phyloP scores from a whole-genome alignment of 306 rosid species.

The Alnus rubra region DNA sequence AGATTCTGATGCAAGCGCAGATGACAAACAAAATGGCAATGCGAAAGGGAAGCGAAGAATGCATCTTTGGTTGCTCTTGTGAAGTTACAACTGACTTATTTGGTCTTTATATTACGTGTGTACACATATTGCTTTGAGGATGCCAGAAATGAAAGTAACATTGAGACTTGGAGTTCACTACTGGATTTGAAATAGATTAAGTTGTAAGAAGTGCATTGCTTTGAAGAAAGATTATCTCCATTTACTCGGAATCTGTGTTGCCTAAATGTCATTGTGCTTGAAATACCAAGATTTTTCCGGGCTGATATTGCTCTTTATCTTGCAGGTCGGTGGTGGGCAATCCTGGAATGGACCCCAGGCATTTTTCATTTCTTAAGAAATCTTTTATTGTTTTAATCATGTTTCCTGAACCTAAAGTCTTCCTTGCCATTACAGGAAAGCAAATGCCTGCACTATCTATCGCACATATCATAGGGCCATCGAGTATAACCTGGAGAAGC shows the following conservation, averaged over 20 bases:
- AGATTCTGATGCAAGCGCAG: slow-evolving; percentile 22
- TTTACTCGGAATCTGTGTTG: background rate
- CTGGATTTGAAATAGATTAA: slow-evolving; percentile 55
- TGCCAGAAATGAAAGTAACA: slow-evolving; percentile 52
- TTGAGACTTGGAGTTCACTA: slow-evolving; percentile 71
- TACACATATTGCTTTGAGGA: slow-evolving; percentile 25
- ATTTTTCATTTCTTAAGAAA: background rate
- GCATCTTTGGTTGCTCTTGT: slow-evolving; percentile 34
- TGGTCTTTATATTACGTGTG: background rate
- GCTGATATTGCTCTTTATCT: background rate
- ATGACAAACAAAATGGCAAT: slow-evolving; percentile 31
- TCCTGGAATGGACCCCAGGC: background rate
- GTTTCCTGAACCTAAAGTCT: background rate
- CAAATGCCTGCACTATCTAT: no score
- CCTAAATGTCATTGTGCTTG: background rate
- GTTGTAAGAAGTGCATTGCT: slow-evolving; percentile 54
- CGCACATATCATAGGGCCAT: no score
- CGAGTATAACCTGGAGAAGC: background rate
- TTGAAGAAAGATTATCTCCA: slow-evolving; percentile 46
- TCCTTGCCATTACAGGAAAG: slow-evolving; percentile 26
- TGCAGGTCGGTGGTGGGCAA: background rate
- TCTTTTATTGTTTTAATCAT: background rate
- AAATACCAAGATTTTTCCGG: background rate
- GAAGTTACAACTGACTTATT: slow-evolving; percentile 21
- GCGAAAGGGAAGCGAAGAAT: slow-evolving; percentile 13